Conservation (phyloP, 78 protist genomes). For the Dictyostelium intermedium region DNA sequence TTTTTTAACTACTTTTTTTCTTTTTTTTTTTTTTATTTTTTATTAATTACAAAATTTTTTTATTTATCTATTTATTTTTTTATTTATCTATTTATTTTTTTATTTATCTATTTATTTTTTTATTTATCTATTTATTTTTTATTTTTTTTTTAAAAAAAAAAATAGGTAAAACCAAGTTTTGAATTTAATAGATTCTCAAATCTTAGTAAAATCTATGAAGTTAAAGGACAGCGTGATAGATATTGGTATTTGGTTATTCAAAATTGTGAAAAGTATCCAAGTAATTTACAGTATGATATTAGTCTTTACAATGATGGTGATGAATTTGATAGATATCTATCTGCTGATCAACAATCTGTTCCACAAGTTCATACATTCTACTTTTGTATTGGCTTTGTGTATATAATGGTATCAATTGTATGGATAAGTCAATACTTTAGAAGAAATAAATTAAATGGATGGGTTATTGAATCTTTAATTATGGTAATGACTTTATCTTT, state of each 20-base stretch:
- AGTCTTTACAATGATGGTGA: conserved; percentile 30
- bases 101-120: not conserved
- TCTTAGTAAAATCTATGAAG: not conserved
- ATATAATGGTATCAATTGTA: not conserved
- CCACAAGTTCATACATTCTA: conserved; percentile 44
- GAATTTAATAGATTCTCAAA: not conserved
- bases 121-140: not conserved
- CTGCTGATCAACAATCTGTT: conserved; percentile 36
- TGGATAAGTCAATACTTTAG: not conserved
- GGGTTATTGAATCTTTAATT: not conserved
- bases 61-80: not conserved
- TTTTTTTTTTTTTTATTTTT: not conserved
- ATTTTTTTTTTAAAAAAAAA: not conserved
- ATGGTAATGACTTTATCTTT: not conserved
- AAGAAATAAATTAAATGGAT: not conserved
- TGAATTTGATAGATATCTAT: conserved; percentile 3
- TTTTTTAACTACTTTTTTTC: too few relatives aligned
- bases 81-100: not conserved
- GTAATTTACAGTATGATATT: not conserved
- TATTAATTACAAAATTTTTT: not conserved
- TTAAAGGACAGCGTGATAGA: conserved; percentile 15
- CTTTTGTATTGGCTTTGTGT: not conserved
- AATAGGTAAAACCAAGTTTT: not conserved
- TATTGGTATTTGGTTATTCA: conserved; percentile 44
- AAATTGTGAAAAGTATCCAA: conserved; percentile 23